Base-by-base conservation (phyloP, 2,329 filamentous ascomycete species). In the Colletotrichum higginsianum region DNA sequence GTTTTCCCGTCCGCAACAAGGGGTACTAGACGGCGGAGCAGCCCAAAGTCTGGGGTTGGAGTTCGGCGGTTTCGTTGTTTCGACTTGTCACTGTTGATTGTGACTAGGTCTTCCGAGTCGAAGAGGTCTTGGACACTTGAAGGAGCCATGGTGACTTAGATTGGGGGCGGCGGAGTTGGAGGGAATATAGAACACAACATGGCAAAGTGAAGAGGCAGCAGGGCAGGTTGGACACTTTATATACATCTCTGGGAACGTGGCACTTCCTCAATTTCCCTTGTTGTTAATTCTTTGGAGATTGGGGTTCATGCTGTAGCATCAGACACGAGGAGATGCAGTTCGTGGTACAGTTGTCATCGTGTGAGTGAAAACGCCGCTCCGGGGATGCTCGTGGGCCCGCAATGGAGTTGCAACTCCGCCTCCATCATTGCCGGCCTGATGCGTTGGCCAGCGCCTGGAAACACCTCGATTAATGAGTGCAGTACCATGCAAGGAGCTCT, bases 11-110 rank as follows among this genome's bases (percentile, higher is more conserved):
- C 61, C 0, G 64, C 44, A 18, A 74, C 72, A 0, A 77, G 60
- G 1, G 76, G 77, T 2, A 78, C 77, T 4, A 78, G 74, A 11
- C 62, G 67, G 2, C 76, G 74, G 65, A 74, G 72, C 1, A 66
- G 42, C 0, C 73, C 71, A 58, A 77, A 78, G 18, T 40, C 74
- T 74, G 23, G n/a, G 0, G 18, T 15, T 2, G 35, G 6, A 12
- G 4, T 9, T 2, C 23, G 9, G 42, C 9, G 2, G 53, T 21
- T 16, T 21, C 13, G 6, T 9, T 12, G 5, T 7, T 8, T 30
- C 52, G 30, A 35, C 30, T 42, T 13, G 2, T 0, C 16, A 40
- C 12, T 21, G 7, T 62, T 49, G 35, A 2, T 6, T 8, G 52
- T n/a, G 30, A 13, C 18, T 8, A 9, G 30, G 8, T 49, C 1